Conservation (phyloP, 75 land plant genomes). For the Picea sitchensis region DNA sequence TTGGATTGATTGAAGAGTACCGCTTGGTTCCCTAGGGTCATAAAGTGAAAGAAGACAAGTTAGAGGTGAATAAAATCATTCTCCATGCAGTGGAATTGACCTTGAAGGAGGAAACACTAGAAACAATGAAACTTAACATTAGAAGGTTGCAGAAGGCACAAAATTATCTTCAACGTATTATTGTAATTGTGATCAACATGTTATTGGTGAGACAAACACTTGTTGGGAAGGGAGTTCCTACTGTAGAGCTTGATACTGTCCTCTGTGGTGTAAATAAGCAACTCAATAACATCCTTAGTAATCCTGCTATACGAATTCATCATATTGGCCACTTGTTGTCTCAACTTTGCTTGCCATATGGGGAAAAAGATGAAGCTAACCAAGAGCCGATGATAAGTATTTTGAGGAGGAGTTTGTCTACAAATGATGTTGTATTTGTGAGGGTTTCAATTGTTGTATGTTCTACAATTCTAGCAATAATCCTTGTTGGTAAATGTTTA, state of each 20-base stretch:
- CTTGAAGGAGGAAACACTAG: conserved; percentile 48
- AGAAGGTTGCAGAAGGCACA: conserved; percentile 63
- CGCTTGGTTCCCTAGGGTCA: no score
- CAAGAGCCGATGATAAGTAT: conserved; percentile 39
- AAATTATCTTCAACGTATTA: conserved; percentile 54
- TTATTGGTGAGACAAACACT: no score
- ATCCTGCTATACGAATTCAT: background rate
- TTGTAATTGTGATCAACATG: no score
- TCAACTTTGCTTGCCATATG: background rate
- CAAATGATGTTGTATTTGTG: conserved; percentile 51
- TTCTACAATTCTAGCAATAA: no score
- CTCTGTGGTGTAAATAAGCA: conserved; percentile 13
- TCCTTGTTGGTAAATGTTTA: no score
- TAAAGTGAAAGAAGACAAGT: no score
- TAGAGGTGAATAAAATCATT: no score
- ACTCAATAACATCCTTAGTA: conserved; percentile 7
- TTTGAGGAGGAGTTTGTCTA: conserved; percentile 39
- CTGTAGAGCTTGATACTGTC: conserved; percentile 17
- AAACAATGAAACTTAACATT: conserved; percentile 70
- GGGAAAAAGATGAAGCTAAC: background rate
- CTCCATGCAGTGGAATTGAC: no score
- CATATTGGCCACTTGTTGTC: conserved; percentile 30
- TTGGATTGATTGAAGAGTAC: no score
- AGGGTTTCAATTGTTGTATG: conserved; percentile 25
- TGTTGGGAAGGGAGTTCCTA: conserved; percentile 39